Evolutionary conservation across 192 early-diverging fungal genomes (phyloP).

Genomic region (Entrophospora sp.): DNA sequence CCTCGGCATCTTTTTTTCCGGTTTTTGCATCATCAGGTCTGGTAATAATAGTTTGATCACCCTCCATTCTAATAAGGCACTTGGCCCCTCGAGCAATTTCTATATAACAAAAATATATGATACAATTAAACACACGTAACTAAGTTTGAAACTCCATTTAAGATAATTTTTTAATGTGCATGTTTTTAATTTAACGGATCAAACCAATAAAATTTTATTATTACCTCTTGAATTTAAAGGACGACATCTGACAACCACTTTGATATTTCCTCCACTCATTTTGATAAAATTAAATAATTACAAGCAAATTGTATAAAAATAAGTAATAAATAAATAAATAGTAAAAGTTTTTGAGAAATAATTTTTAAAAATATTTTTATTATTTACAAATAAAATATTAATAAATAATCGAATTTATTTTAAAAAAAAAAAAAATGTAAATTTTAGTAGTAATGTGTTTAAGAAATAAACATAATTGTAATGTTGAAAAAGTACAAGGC

Average conservation of each 20-base stretch:
- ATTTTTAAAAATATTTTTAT: not conserved
- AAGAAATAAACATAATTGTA: too few species aligned
- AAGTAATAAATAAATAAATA: not conserved
- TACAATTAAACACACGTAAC: too few species aligned
- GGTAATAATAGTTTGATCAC: conserved; percentile 58
- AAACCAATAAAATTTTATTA: too few species aligned
- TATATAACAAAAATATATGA: conserved; percentile 18
- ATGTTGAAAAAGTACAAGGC: not conserved
- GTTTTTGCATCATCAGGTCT: conserved; percentile 37
- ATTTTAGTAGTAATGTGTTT: not conserved
- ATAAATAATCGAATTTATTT: not conserved
- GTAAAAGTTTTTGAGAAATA: not conserved
- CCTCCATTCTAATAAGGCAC: conserved; percentile 63
- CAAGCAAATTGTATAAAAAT: not conserved
- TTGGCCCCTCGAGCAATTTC: conserved; percentile 54
- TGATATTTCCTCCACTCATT: conserved; percentile 48
- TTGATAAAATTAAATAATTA: not conserved
- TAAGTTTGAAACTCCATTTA: not conserved
- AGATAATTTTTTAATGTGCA: too few species aligned
- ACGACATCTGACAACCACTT: conserved; percentile 72
- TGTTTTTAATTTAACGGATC: too few species aligned
- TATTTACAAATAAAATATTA: not conserved
- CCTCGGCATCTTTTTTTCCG: conserved; percentile 27
- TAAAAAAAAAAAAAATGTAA: not conserved
- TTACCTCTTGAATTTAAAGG: conserved; percentile 67